These are phyloP conservation scores for Pecoramyces ruminantium DNA, from an alignment of 192 early-diverging fungal genomes.

Conservation along the genomic window DNA sequence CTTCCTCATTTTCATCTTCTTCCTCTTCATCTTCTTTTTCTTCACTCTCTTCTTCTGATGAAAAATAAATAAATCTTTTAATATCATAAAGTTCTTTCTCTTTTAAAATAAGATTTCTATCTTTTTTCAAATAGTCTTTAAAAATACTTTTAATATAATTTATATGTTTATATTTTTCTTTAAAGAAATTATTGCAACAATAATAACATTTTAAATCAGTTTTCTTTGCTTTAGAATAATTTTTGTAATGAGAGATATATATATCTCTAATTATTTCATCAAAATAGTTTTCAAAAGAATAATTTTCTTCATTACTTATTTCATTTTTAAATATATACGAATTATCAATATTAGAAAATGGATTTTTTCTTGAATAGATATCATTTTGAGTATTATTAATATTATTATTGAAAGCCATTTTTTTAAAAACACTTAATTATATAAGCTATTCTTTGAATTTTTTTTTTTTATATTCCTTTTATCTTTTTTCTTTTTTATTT, in stretches of 20 bases:
- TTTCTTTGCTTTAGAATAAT: neutral
- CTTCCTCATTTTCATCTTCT: neutral
- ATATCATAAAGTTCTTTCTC: neutral
- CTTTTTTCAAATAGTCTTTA: neutral
- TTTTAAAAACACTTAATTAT: too few species aligned
- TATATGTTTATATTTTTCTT: neutral
- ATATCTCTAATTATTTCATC: neutral
- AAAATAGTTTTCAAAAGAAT: neutral
- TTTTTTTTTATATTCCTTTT: too few species aligned
- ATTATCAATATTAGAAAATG: too few species aligned
- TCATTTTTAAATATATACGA: too few species aligned
- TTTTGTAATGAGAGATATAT: neutral
- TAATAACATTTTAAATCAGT: neutral
- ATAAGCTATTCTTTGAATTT: too few species aligned
- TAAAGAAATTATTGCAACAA: neutral
- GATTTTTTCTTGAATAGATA: too few species aligned
- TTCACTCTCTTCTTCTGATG: neutral
- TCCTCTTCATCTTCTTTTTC: neutral
- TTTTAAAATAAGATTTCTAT: neutral
- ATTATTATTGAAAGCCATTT: too few species aligned
- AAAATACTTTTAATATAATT: neutral
- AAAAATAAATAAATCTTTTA: neutral
- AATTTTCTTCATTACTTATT: too few species aligned
- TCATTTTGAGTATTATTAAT: too few species aligned
- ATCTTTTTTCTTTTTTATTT: too few species aligned